Evolutionary conservation across 139 green algal species (phyloP).

Genomic region (Chlorella sp.): DNA sequence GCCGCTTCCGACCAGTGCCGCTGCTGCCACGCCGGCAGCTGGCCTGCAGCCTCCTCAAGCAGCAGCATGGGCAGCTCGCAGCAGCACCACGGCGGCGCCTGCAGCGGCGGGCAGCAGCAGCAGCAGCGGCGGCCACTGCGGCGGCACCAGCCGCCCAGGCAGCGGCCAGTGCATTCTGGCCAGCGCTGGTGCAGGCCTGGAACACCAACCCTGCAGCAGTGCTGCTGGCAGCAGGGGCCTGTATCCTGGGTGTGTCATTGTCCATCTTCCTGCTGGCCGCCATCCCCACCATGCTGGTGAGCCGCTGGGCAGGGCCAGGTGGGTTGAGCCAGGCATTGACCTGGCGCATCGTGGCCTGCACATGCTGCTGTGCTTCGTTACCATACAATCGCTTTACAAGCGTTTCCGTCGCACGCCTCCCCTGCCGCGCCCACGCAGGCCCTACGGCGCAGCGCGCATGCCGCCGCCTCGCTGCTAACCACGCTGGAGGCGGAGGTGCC

Average conservation of each 20-base stretch:
- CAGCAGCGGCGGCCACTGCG: not conserved
- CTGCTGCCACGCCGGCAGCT: no score
- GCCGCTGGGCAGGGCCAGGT: not conserved
- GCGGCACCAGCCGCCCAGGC: not conserved
- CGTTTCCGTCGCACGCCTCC: not conserved
- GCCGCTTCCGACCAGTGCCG: no score
- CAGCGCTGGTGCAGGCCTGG: slow-evolving; percentile 32
- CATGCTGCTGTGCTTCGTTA: not conserved
- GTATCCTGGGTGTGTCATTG: slow-evolving; percentile 23
- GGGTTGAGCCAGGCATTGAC: not conserved
- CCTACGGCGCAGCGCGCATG: slow-evolving; percentile 31
- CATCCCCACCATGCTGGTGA: slow-evolving; percentile 42
- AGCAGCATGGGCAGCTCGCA: not conserved
- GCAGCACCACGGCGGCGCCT: not conserved
- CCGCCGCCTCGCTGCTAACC: slow-evolving; percentile 27
- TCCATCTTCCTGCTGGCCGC: slow-evolving; percentile 36
- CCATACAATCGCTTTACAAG: not conserved
- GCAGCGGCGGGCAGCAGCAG: not conserved
- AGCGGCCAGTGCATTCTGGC: slow-evolving; percentile 8
- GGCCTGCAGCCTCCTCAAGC: no score
- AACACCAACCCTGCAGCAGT: slow-evolving; percentile 29
- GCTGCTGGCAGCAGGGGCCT: slow-evolving; percentile 23
- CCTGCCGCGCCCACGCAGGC: slow-evolving; percentile 16
- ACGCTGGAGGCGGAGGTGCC: slow-evolving; percentile 46
- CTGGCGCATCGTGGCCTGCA: not conserved